Base-by-base conservation (phyloP, 2,329 filamentous ascomycete species). In the Fusarium acutatum region DNA sequence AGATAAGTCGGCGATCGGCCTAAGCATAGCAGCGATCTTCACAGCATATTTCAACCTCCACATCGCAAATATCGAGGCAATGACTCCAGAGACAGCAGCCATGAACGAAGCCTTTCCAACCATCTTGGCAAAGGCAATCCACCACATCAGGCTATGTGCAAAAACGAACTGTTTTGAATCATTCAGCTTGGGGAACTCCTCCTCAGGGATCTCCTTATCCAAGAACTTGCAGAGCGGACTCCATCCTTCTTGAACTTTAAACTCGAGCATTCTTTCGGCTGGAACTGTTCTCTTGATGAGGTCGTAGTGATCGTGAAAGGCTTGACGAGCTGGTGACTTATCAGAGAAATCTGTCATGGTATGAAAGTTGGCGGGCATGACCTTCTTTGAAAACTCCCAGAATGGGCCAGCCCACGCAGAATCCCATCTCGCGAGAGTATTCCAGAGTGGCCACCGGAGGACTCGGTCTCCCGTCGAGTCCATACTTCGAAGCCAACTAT, bases 401-500 rank as follows among this genome's bases (percentile, higher is more conserved):
- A 75, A 75, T 1, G 73, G 67, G 8, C 62, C 70, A 3, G 59
- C 60, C 2, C 59, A 28, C 6, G 60, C 24, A 0, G 30, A 18
- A 59, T 75, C 69, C 63, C 60, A 74, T 37, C 15, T 50, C 2
- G 62, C 60, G 1, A 75, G 41, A 3, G 73, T 75, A 7, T 59
- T 62, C 73, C 73, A 75, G 2, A 75, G 49, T 12, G 73, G 73
- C 73, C 73, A 75, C 12, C 67, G 46, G 7, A 74, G 35, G 10
- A 71, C 32, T 1, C 24, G 40, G 12, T 70, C 73, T 3, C 34
- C 63, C 1, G 73, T 73, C 3, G 58, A 60, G 38, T 74, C 63
- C 73, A 75, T 65, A n/a, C 47, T 69, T 10, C 37, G 60, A 11
- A 72, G 49, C 73, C 73, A 75, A 7, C 60, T 65, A 9, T 71